A percentile compares a stretch with the other conserved stretches of the same genome.
Evolutionary conservation across 23 red algal species (phyloP).

Genomic region (Gracilaria domingensis): DNA sequence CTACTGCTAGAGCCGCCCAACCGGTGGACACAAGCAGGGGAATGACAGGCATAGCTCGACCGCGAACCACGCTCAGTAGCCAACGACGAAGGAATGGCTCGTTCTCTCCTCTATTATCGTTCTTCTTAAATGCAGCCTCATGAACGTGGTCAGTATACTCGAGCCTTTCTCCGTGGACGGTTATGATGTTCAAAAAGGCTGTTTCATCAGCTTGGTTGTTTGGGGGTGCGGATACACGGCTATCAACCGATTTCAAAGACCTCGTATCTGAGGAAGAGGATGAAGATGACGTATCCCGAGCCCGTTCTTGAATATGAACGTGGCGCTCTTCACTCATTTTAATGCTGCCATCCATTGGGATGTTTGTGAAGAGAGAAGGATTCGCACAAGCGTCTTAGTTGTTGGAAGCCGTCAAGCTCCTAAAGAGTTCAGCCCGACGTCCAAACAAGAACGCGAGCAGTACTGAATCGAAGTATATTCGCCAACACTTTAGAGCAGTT

Average conservation of each 20-base stretch:
- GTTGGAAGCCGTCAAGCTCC: background rate
- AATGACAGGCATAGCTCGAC: constrained; percentile 58
- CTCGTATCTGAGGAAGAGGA: background rate
- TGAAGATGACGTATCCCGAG: constrained; percentile 1
- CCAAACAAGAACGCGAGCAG: background rate
- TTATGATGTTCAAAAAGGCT: constrained; percentile 34
- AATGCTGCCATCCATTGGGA: background rate
- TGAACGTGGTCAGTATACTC: constrained; percentile 39
- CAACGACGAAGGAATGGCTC: constrained; percentile 23
- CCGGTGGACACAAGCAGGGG: constrained; percentile 23
- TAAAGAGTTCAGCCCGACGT: background rate
- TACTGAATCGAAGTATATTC: background rate
- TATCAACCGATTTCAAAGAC: background rate
- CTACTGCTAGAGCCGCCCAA: constrained; percentile 37
- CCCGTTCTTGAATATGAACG: constrained; percentile 9
- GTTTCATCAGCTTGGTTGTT: constrained; percentile 43
- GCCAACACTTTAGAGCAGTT: background rate
- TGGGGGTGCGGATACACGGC: background rate
- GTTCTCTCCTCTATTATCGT: constrained; percentile 27
- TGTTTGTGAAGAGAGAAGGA: background rate
- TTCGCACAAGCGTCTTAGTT: background rate
- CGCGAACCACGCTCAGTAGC: constrained; percentile 26
- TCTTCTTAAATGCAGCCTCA: constrained; percentile 54
- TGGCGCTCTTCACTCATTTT: background rate
- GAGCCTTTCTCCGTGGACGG: constrained; percentile 19